Evolutionary conservation across 2,329 filamentous ascomycete genomes (phyloP), one percentile per base, ranked within the genome.

Genomic region (Trichoderma koningii): DNA sequence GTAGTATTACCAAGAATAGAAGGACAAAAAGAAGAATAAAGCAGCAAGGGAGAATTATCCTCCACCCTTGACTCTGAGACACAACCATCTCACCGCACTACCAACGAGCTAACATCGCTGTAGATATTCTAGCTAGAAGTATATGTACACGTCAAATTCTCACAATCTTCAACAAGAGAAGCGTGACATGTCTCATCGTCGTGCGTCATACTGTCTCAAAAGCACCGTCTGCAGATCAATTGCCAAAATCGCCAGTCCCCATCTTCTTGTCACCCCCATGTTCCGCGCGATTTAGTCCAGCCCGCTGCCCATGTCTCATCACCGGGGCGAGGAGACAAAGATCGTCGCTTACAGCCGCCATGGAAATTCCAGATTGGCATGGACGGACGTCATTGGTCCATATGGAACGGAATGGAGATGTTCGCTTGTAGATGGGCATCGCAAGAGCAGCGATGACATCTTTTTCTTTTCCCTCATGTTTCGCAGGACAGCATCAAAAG

Each of bases 281-380:
- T 38, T 19, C 17, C 17, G 17, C 23, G 30, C 30, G 19, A 21
- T 38, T 19, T 44, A 59, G 42, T 57, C 28, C 30, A 57, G 26
- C 26, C 57, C 17, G 50, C 50, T 34, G 17, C 50, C 57, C 57
- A 52, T 62, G 59, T 62, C 59, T 62, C 38, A 51, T 61, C 57
- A 50, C 57, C 26, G 23, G 57, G 56, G 56, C n/a, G 38, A 19
- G 21, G 41, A 56, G 23, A 56, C 28, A n/a, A 9, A 23, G 59
- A 62, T 53, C 48, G 48, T 62, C 59, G 59, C 59, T 55, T 62
- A 53, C 38, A 42, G 28, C 52, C 61, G 47, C 26, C 28, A 15
- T 55, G 51, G 30, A 28, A 63, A 56, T 30, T 56, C 55, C 52
- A 45, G 56, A 61, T 61, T 51, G 34, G 45, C 56, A 50, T 26